phyloP scores from a whole-genome alignment of 495 filamentous ascomycete genomes.

The Annulohypoxylon maeteangense region DNA sequence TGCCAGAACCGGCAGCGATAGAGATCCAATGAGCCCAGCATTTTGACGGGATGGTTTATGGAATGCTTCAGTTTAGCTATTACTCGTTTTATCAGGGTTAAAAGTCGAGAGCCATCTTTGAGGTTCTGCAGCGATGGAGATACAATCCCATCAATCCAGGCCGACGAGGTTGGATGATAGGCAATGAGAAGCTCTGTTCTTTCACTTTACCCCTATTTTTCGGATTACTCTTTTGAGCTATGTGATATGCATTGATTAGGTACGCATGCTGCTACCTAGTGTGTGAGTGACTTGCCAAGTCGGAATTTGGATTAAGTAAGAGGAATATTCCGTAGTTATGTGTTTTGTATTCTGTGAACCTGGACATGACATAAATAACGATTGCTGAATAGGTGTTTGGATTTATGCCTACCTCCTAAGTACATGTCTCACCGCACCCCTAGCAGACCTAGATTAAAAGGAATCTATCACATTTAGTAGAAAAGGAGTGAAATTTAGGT shows the following conservation, averaged over 20 bases:
- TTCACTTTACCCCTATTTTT: conserved; percentile 1
- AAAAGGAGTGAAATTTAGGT: neutral
- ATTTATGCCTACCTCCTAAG: neutral
- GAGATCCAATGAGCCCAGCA: conserved; percentile 45
- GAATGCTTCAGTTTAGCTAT: conserved; percentile 13
- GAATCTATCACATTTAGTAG: neutral
- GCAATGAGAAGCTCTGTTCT: conserved; percentile 40
- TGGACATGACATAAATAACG: neutral
- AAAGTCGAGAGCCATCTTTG: conserved; percentile 15
- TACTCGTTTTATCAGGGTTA: neutral
- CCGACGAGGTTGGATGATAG: conserved; percentile 40
- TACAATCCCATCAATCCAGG: conserved; percentile 17
- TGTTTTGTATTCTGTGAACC: neutral
- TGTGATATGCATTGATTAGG: conserved; percentile 19
- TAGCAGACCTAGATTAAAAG: too few species aligned
- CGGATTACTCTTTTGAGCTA: conserved; percentile 22
- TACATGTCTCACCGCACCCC: neutral
- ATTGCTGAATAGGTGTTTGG: neutral
- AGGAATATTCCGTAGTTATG: neutral
- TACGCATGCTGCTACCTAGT: too few species aligned
- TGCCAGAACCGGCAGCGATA: conserved; percentile 38
- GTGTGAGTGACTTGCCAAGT: neutral
- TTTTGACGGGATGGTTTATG: conserved; percentile 20
- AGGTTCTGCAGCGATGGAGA: conserved; percentile 20
- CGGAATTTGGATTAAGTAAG: neutral